Base-by-base conservation (phyloP, 1,284 basidiomycete species). In the Tremellales sp. region DNA sequence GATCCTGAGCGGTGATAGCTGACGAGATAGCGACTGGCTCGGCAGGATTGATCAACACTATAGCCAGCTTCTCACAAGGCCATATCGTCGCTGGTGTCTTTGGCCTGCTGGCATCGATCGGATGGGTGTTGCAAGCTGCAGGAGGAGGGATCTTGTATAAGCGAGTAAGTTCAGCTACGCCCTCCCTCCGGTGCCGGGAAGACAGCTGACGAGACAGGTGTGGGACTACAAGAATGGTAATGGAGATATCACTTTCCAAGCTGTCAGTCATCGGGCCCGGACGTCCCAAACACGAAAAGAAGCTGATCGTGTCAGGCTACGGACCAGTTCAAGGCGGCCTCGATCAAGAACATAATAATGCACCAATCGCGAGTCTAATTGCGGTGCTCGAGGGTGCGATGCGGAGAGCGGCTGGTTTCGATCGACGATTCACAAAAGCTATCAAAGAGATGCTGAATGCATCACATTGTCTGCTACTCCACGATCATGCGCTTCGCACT, bases 31-130 rank as follows among this genome's bases (percentile, higher is more conserved):
- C 87, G 52, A 96, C 93, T 37, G 94, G 94, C 23, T 89, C 89
- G 35, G 91, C 89, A 11, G 94, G 96, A n/a, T 79, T 98, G 41
- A 89, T 97, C 67, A 89, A 91, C 73, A 94, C 86, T 27, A 88
- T 96, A 59, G 78, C 83, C 54, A 83, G 84, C 77, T 89, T 83
- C 68, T 77, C 79, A 3, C 62, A 65, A 47, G 68, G 69, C 10
- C 64, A 70, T 42, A 76, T 87, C 73, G 82, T 83, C 21, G 85
- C 89, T 17, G 90, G 82, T 44, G 78, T 92, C 44, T 79, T 97
- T 46, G 84, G 87, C 40, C 77, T 83, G 12, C 72, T 98, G 42
- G 81, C 91, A 2, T 90, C 87, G 7, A 78, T 85, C 26, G 91
- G 90, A 25, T 98, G 96, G 90, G 78, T 81, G 3, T 52, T 94